These are phyloP conservation scores for Epithele typhae DNA, from an alignment of 768 basidiomycete species.

Conservation along the genomic window DNA sequence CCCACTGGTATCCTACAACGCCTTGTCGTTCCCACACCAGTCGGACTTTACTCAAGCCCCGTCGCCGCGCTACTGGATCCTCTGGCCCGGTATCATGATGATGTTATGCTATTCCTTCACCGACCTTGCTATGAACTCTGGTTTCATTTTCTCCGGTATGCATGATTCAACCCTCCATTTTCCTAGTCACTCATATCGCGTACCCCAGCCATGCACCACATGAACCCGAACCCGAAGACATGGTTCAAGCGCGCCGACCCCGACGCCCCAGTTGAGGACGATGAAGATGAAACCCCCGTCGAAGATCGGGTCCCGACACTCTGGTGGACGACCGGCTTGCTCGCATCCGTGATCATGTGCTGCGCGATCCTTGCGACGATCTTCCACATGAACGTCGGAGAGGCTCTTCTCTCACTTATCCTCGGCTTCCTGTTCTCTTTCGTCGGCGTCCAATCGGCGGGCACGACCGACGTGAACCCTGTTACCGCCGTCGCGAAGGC, in stretches of 20 bases:
- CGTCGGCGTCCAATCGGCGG: constrained; percentile 58
- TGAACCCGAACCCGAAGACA: constrained; percentile 10
- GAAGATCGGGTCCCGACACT: constrained; percentile 51
- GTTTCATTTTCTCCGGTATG: constrained; percentile 30
- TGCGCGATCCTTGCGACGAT: constrained; percentile 50
- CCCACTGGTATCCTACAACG: constrained; percentile 40
- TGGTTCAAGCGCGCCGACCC: constrained; percentile 16
- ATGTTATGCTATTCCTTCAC: constrained; percentile 59
- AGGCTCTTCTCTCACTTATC: constrained; percentile 50
- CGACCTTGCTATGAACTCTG: constrained; percentile 41
- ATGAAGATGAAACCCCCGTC: constrained; percentile 48
- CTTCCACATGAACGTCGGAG: constrained; percentile 55
- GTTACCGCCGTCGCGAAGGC: constrained; percentile 58
- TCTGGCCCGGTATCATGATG: constrained; percentile 51
- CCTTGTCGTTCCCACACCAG: constrained; percentile 33
- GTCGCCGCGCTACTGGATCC: constrained; percentile 20
- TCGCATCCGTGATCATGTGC: constrained; percentile 43
- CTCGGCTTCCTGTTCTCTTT: constrained; percentile 65
- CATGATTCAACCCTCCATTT: too few species aligned
- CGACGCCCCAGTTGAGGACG: constrained; percentile 30
- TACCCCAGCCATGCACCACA: not conserved
- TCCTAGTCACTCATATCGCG: constrained; percentile 22
- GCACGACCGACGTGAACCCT: constrained; percentile 59
- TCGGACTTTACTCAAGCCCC: constrained; percentile 29
- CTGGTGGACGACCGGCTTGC: constrained; percentile 53